Base-by-base conservation (phyloP, 208 protist genomes). In the Trypanosoma congolense region DNA sequence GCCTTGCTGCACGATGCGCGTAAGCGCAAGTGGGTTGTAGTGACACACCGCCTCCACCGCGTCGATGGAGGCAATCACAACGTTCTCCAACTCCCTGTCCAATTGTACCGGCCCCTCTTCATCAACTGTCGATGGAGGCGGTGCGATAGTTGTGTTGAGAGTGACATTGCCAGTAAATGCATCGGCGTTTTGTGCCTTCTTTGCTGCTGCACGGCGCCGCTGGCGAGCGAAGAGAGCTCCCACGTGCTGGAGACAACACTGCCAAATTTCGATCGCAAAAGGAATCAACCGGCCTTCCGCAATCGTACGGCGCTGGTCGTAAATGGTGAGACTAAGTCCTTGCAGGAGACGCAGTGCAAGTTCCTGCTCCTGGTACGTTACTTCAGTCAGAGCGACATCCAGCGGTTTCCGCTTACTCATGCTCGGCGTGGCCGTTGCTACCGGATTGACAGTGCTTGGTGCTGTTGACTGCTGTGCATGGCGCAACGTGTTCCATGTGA, bases 281-380 rank as follows among this genome's bases (percentile, higher is more conserved):
- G 78, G 78, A 29, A 94, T 59, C 4, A 94, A 50, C 54, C 61
- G 76, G 21, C 81, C 73, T 22, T 92, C 80, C 4, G 72, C 76
- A 51, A 86, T 74, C 54, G 60, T 75, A 38, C 76, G 69, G 16
- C 83, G 75, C 68, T 94, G 87, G 42, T 88, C 68, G 56, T 83
- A 77, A 28, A 87, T 59, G n/a, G 68, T 57, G 14, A 92, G 54
- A 41, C 75, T 82, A 24, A 90, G 56, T 3, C 87, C 87, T 44
- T 94, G 87, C n/a, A 91, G 69, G 24, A 89, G 60, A 21, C 87
- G 83, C 31, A 91, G 64, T 8, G 87, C 87, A 25, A 89, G 58
- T 64, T 90, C 82, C 65, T 91, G 83, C 65, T 94, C 81, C 60
- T 71, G 70, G 53, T 72, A 90, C n/a, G 81, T 85, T 25, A 94